Evolutionary conservation across 257 asterid genomes (phyloP).

Genomic region (Vinca minor): DNA sequence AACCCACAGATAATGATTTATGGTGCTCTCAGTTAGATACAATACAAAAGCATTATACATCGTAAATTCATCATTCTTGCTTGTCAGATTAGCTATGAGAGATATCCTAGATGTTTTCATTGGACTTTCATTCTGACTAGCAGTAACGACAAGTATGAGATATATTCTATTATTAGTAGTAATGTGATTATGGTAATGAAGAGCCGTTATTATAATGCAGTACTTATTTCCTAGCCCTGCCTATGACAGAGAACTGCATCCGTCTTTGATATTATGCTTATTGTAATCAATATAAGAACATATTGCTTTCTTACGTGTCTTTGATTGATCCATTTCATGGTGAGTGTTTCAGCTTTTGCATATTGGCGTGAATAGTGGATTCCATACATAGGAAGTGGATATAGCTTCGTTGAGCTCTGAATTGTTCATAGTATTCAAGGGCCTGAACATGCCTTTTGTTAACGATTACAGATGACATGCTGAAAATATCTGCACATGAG

Average conservation of each 20-base stretch:
- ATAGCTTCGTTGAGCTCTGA: slow-evolving; percentile 9
- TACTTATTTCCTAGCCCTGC: too few relatives aligned
- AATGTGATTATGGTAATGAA: neutral
- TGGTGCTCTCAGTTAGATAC: too few relatives aligned
- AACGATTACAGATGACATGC: slow-evolving; percentile 20
- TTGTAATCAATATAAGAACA: too few relatives aligned
- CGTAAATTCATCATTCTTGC: too few relatives aligned
- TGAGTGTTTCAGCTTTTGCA: neutral
- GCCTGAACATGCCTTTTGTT: slow-evolving; percentile 7
- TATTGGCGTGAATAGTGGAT: too few relatives aligned
- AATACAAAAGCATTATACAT: neutral
- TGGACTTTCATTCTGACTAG: neutral
- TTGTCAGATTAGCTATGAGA: neutral
- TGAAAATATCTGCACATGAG: slow-evolving; percentile 28
- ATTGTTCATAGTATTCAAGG: slow-evolving; percentile 8
- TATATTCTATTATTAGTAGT: neutral
- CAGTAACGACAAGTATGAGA: too few relatives aligned
- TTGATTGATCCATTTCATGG: neutral
- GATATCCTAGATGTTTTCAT: neutral
- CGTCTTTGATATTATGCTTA: neutral
- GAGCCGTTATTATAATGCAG: too few relatives aligned
- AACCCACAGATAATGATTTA: neutral
- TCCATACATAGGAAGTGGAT: neutral
- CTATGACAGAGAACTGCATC: neutral
- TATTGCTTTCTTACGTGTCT: too few relatives aligned